Base-by-base conservation (phyloP, 2,329 filamentous ascomycete genomes). In the Sclerotinia minor region DNA sequence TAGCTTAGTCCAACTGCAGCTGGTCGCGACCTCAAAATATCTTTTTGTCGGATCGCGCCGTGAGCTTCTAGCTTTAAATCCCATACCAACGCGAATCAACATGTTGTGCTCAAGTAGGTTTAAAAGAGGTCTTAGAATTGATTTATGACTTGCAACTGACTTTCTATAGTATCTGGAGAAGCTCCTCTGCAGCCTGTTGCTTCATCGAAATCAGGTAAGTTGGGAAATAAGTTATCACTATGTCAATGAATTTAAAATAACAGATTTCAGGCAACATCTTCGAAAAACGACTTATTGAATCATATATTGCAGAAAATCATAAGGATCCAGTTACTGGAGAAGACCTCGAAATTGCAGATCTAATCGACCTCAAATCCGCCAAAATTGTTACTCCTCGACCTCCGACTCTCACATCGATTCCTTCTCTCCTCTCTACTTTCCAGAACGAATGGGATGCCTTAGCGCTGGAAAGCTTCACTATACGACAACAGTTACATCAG, bases 381-480 rank as follows among this genome's bases (percentile, higher is more conserved):
- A 89, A 90, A 80, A 86, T 92, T 74, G 92, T 97, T 70, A 91
- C 91, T 74, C 94, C 95, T 63, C 88, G 95, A 76, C 94, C 95
- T 68, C 94, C 95, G 44, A 94, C 92, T 45, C 88, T 98, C 75
- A 98, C 95, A 66, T 99, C 95, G 49, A 97, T 99, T 77, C 95
- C 95, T 29, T 93, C 95, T 24, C 87, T 99, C 67, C 90, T 99
- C 67, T 91, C 92, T 61, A 91, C 94, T 50, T 98, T 99, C 79
- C 95, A 99, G 79, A 96, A 96, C 79, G 95, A 99, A 83, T 99
- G 95, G 95, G 95, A 99, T 78, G 90, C 94, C 11, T 82, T 97
- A 55, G 92, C 94, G 17, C 83, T 98, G 47, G 95, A 99, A 81
- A 92, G 92, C 63, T 97, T 93, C 79, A 95, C 92, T 73, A 82